Evolutionary conservation across 2,329 filamentous ascomycete genomes (phyloP), one percentile per base, ranked within the genome.

Genomic region (Aspergillus glaucus): DNA sequence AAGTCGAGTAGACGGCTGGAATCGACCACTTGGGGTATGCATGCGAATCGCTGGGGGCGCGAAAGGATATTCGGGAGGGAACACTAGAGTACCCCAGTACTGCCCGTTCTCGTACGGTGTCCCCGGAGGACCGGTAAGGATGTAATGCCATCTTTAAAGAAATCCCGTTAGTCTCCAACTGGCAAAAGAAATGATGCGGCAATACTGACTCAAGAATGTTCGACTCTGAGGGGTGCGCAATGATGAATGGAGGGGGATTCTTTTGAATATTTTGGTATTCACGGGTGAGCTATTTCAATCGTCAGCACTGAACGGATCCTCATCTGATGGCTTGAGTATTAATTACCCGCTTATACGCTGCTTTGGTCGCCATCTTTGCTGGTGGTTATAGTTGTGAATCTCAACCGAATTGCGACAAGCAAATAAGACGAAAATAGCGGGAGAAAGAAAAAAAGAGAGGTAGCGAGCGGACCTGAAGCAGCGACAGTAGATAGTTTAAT

Each of bases 71-170:
- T 96, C 91, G 7, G 91, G 82, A 14, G 93, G 93, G 70, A 98
- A 98, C 56, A 94, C 85, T 45, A 98, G 79, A 1, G 92, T 96
- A 43, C 93, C 93, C 93, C 93, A 98, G 76, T 97, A 98, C 70
- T 98, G 93, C 42, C 93, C 93, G 64, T 85, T 84, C 62, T 94
- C 83, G 68, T 98, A 98, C 2, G 93, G 92, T 0, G 93, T 98
- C 51, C 91, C 82, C 52, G 94, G 90, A 30, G 93, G 92, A 2
- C 93, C 93, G 34, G 91, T 96, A 57, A 97, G 87, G 64, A 96
- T 88, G 74, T 94, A 95, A 73, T 95, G 89, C 89, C 89, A 95
- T 73, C 85, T 87, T 62, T 30, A 45, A 41, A 45, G 22, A 45
- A 54, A 47, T 40, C 9, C 1, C 51, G 41, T 64, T 44, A 63